These are phyloP conservation scores for Solanum chiquidenum DNA, from an alignment of 257 asterid genomes.

Conservation along the genomic window DNA sequence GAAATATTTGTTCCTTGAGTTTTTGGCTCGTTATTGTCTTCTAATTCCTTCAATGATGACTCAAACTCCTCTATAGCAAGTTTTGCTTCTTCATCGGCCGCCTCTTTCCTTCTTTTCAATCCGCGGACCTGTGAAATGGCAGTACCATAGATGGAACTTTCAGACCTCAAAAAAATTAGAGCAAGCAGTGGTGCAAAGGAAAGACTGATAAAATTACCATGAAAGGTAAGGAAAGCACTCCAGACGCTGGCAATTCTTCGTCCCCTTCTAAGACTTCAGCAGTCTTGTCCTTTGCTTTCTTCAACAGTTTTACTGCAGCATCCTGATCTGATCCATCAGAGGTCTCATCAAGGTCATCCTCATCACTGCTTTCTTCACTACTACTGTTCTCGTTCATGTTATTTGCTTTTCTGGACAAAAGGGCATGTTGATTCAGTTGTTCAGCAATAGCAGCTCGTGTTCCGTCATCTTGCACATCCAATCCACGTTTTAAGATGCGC, in stretches of 20 bases:
- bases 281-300: conserved; percentile 70
- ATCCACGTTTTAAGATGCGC: conserved; percentile 69
- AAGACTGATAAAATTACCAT: conserved; percentile 45
- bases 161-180: not conserved
- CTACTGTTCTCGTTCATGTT: conserved; percentile 62
- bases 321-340: conserved; percentile 49
- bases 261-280: conserved; percentile 45
- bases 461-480: conserved; percentile 67
- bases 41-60: conserved; percentile 50
- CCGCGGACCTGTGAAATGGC: conserved; percentile 45
- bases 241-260: conserved; percentile 66
- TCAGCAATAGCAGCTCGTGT: conserved; percentile 77
- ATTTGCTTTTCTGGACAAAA: conserved; percentile 72
- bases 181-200: not conserved
- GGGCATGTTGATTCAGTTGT: conserved; percentile 72
- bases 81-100: conserved; percentile 73
- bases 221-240: conserved; percentile 86
- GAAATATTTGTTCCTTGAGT: conserved; percentile 17
- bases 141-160: not conserved
- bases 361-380: conserved; percentile 76
- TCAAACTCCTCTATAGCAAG: conserved; percentile 73
- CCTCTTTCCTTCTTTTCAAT: conserved; percentile 57
- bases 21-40: conserved; percentile 21
- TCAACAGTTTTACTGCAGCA: conserved; percentile 30
- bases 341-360: conserved; percentile 48